Evolutionary conservation across 495 filamentous ascomycete species (phyloP), one percentile per base, ranked within the genome.

Genomic region (Daldinia concentrica): DNA sequence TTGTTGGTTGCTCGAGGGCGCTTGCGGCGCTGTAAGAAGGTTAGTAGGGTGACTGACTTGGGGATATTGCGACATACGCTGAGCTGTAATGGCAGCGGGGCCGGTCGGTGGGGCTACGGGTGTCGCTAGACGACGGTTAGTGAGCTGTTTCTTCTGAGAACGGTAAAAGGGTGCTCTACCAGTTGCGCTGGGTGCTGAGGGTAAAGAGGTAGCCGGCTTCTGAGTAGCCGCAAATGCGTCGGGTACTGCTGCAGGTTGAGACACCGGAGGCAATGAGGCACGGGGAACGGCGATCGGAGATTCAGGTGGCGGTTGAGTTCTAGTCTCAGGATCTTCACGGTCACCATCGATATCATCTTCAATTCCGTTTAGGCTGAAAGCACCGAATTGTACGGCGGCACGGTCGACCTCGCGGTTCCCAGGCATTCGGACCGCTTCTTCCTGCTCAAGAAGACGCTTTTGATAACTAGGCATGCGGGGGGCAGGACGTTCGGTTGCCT

Each of bases 361-460:
- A 12, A 85, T 77, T 62, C 91, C 95, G 77, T 93, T 95, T 74
- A 98, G 78, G 64, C 91, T 95, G 86, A 99, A 92, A 76, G 93
- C 96, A 58, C 95, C 95, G 79, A 99, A 99, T 77, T 98, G 96
- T 45, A 99, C 93, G n/a, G 93, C 91, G 55, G 94, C 87, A 58
- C 93, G 90, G 77, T 97, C 94, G 8, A 99, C 92, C 41, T 93
- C 94, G 73, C 97, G 94, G 80, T 98, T 97, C n/a, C 93, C 93
- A 32, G 95, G 95, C 95, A 99, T 98, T 57, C 97, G 92, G 37
- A 99, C 95, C 17, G 94, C 93, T 79, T 99, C 96, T 76, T 95
- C 94, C 75, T 99, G 95, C 69, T 98, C 94, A 73, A 96, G 85
- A 45, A 97, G 86, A 68, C 92, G 90, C 29, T 94, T 89, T 76